Base-by-base conservation (phyloP, 495 filamentous ascomycete genomes). In the Tuber indicum region DNA sequence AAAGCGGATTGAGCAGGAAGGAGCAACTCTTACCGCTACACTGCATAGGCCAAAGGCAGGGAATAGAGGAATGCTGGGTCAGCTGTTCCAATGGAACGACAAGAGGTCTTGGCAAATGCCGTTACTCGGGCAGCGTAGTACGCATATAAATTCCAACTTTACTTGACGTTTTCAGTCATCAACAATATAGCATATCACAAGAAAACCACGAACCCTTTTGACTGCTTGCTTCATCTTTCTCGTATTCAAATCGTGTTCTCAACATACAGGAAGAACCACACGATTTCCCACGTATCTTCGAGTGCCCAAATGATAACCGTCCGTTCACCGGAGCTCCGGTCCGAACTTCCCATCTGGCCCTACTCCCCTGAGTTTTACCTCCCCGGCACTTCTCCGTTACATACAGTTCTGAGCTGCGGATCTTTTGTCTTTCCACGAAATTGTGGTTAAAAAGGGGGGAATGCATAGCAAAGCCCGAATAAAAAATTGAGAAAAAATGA, bases 401-500 rank as follows among this genome's bases (percentile, higher is more conserved):
- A 36, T 36, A 66, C 58, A 66, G 58, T 66, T 36, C 58, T 66
- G 26, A 66, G 58, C 58, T 36, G 58, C 58, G 26, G 58, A 36
- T 36, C 1, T 32, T 66, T 36, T 32, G 58, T 66, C 58, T 36
- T 36, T 26, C 58, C 58, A 36, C 16, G 58, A 66, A 16, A 36
- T 19, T 26, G 14, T 66, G 58, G 58, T 32, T 66, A 66, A 10
- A 66, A 26, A 66, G 19, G 26, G 58, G 58, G 58, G 71, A 78
- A 74, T 78, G 47, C 62, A 77, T 70, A 79, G 62, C 73, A 78
- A 71, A 77, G 26, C 69, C 66, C 41, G 26, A 78, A 79, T 49
- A 74, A 80, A 80, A 78, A 80, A 69, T 74, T 69, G 73, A 70
- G 79, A 80, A 77, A 80, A 76, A 79, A 80, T 80, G 77, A 80